These are phyloP conservation scores for Naematelia aurantialba DNA, from an alignment of 768 basidiomycete genomes.

Conservation along the genomic window DNA sequence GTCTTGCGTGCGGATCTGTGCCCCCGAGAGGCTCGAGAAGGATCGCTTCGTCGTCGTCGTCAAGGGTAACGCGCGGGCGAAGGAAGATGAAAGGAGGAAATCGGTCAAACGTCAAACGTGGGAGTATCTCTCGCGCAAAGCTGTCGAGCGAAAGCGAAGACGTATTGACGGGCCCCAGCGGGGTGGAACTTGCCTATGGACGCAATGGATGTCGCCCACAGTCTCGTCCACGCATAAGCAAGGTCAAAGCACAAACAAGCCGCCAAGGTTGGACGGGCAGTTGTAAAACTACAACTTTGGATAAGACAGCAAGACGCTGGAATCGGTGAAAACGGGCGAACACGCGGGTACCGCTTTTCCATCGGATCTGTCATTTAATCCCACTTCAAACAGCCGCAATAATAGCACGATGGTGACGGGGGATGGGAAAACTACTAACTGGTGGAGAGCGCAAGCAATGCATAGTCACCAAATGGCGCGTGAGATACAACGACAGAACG, in stretches of 20 bases:
- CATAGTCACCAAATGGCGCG: conserved; percentile 3
- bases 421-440: too few relatives aligned
- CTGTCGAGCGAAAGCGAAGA: neutral
- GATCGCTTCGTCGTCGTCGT: neutral
- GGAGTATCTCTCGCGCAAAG: too few relatives aligned
- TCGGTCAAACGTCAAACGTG: neutral
- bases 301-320: too few relatives aligned
- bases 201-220: neutral
- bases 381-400: too few relatives aligned
- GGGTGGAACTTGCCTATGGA: neutral
- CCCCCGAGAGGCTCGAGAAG: neutral
- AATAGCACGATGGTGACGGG: too few relatives aligned
- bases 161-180: neutral
- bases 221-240: too few relatives aligned
- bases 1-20: too few relatives aligned
- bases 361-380: too few relatives aligned
- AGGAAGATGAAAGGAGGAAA: neutral
- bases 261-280: too few relatives aligned
- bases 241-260: too few relatives aligned
- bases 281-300: too few relatives aligned
- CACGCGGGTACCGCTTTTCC: too few relatives aligned
- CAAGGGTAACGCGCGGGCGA: neutral
- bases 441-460: neutral
- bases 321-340: neutral
- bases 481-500: neutral